phyloP scores from a whole-genome alignment of 2,329 filamentous ascomycete genomes.

The Pseudocercospora fuligena region DNA sequence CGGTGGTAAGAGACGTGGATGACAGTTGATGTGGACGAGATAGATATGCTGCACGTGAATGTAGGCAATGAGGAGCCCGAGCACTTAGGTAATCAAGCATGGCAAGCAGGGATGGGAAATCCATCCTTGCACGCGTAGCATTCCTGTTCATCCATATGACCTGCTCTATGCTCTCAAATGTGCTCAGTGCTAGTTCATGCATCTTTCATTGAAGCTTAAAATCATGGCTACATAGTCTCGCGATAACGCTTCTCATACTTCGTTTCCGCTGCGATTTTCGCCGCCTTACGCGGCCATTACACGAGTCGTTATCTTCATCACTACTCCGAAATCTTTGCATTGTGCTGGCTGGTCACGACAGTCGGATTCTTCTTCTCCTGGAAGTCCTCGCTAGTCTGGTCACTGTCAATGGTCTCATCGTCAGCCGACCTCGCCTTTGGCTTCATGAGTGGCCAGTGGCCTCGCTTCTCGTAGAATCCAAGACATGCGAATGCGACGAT shows the following conservation, averaged over 20 bases:
- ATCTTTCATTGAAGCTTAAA: conserved; percentile 1
- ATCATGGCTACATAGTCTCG: not conserved
- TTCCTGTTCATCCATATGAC: not conserved
- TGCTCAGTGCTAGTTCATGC: conserved; percentile 9
- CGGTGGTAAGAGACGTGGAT: not conserved
- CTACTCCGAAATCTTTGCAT: conserved; percentile 15
- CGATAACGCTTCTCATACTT: not conserved
- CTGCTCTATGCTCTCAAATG: conserved; percentile 9
- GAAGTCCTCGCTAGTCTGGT: conserved; percentile 30
- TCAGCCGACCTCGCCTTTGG: conserved; percentile 30
- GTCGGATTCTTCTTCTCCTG: conserved; percentile 29
- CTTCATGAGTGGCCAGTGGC: conserved; percentile 53
- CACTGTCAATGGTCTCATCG: conserved; percentile 31
- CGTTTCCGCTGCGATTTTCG: not conserved
- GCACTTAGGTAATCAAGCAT: not conserved
- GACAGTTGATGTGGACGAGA: not conserved
- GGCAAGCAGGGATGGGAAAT: not conserved
- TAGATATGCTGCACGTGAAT: not conserved
- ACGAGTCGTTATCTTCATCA: not conserved
- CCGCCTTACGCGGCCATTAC: not conserved
- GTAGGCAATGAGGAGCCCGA: not conserved
- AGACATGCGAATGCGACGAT: conserved; percentile 68
- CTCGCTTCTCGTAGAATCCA: conserved; percentile 68
- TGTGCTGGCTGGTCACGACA: conserved; percentile 12
- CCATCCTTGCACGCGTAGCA: not conserved